Conservation (phyloP, 495 filamentous ascomycete genomes). For the Poronia punctata region DNA sequence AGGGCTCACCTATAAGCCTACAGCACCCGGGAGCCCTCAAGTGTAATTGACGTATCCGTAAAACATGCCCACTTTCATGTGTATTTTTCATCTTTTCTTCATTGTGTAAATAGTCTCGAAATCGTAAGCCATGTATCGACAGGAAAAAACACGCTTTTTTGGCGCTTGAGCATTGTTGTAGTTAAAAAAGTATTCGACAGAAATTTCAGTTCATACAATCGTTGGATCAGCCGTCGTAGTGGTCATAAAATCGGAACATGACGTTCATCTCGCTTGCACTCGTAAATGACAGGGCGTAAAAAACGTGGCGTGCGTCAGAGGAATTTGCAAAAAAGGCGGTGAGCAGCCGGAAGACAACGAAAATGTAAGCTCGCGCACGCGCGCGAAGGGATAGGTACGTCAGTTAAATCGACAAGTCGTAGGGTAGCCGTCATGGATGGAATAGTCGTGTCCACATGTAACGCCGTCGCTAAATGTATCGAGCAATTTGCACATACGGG, state of each 20-base stretch:
- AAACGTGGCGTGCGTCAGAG: constrained; percentile 26
- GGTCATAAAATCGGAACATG: constrained; percentile 29
- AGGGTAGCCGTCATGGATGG: constrained; percentile 23
- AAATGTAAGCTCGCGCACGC: too few relatives aligned
- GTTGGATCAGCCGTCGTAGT: constrained; percentile 24
- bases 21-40: constrained; percentile 5
- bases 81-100: constrained; percentile 3
- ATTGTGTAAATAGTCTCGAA: constrained; percentile 21
- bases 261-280: constrained; percentile 13
- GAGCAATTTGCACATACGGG: constrained; percentile 20
- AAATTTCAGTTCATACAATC: constrained; percentile 29
- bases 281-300: constrained; percentile 13
- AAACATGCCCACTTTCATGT: constrained; percentile 8
- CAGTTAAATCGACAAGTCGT: constrained; percentile 19
- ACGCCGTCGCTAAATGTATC: constrained; percentile 29
- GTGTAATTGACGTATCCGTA: constrained; percentile 25
- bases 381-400: constrained; percentile 20
- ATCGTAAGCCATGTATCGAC: constrained; percentile 28
- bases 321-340: constrained; percentile 21
- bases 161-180: constrained; percentile 24
- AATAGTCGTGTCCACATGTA: constrained; percentile 27
- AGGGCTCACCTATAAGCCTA: too few relatives aligned
- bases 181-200: constrained; percentile 17
- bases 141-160: constrained; percentile 16
- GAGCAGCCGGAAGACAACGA: constrained; percentile 21